Percentiles rank a stretch among this genome's conserved stretches.
Evolutionary conservation across 352 stramenopile genomes (phyloP).

Genomic region (Globisporangium paroecandrum): DNA sequence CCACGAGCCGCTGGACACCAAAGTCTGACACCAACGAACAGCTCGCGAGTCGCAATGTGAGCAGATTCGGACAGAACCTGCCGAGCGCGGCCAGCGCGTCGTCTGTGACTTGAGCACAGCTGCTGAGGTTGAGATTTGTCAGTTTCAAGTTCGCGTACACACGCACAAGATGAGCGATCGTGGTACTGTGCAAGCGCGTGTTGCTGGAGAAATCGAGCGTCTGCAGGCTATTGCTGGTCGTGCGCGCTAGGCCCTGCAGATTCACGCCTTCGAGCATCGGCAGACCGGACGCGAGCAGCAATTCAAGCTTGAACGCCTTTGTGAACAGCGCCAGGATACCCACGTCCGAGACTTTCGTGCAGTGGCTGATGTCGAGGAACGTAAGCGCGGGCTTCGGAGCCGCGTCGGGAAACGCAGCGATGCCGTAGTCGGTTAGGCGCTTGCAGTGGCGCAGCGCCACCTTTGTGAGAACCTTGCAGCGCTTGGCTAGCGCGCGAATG

Average conservation of each 20-base stretch:
- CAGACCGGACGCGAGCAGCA: constrained; percentile 37
- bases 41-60: constrained; percentile 40
- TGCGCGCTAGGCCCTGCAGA: constrained; percentile 41
- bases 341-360: constrained; percentile 56
- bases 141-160: constrained; percentile 30
- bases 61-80: constrained; percentile 30
- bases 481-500: constrained; percentile 34
- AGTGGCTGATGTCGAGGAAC: constrained; percentile 52
- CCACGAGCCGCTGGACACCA: constrained; percentile 49
- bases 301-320: constrained; percentile 29
- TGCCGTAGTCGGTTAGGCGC: constrained; percentile 63
- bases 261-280: constrained; percentile 56
- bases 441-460: constrained; percentile 48
- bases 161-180: constrained; percentile 40
- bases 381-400: constrained; percentile 24
- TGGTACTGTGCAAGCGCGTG: constrained; percentile 34
- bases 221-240: constrained; percentile 26
- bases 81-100: constrained; percentile 51
- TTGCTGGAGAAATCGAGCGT: constrained; percentile 35
- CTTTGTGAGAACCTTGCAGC: constrained; percentile 32
- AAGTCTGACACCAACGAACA: constrained; percentile 54
- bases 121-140: constrained; percentile 47
- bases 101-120: constrained; percentile 52
- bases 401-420: constrained; percentile 53
- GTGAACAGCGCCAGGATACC: constrained; percentile 52